phyloP scores from a whole-genome alignment of 306 rosid genomes.

The Canavalia gladiata region DNA sequence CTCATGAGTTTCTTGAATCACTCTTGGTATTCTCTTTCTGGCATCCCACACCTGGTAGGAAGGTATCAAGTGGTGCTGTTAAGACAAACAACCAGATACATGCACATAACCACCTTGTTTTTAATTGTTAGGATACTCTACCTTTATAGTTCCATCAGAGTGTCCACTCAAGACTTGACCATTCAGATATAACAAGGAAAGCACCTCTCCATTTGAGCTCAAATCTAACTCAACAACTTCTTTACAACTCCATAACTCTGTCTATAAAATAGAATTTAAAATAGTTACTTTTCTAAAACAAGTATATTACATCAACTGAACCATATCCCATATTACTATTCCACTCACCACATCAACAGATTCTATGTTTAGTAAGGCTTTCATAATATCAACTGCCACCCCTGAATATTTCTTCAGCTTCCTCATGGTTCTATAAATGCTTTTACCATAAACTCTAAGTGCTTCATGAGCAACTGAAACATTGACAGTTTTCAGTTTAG shows the following conservation, averaged over 20 bases:
- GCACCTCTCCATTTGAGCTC: slow-evolving; percentile 79
- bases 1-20: slow-evolving; percentile 83
- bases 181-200: slow-evolving; percentile 72
- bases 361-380: slow-evolving; percentile 76
- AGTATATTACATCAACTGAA: slow-evolving; percentile 5
- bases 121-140: slow-evolving; percentile 46
- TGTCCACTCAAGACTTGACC: slow-evolving; percentile 86
- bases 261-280: slow-evolving; percentile 53
- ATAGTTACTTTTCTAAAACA: slow-evolving; percentile 35
- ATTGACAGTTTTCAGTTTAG: slow-evolving; percentile 35
- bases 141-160: slow-evolving; percentile 97
- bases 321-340: slow-evolving; percentile 21
- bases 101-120: slow-evolving; percentile 3
- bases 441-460: slow-evolving; percentile 76
- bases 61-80: slow-evolving; percentile 34
- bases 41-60: slow-evolving; percentile 86
- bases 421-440: slow-evolving; percentile 76
- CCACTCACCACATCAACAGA: slow-evolving; percentile 83
- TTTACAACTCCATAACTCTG: slow-evolving; percentile 84
- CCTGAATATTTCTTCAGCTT: slow-evolving; percentile 73
- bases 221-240: slow-evolving; percentile 79
- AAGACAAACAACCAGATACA: slow-evolving; percentile 13
- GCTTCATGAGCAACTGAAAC: slow-evolving; percentile 76
- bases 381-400: slow-evolving; percentile 71
- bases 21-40: slow-evolving; percentile 66